Conservation (phyloP, 1,139 yeast genomes). For the Yamadazyma songkhlaensis region DNA sequence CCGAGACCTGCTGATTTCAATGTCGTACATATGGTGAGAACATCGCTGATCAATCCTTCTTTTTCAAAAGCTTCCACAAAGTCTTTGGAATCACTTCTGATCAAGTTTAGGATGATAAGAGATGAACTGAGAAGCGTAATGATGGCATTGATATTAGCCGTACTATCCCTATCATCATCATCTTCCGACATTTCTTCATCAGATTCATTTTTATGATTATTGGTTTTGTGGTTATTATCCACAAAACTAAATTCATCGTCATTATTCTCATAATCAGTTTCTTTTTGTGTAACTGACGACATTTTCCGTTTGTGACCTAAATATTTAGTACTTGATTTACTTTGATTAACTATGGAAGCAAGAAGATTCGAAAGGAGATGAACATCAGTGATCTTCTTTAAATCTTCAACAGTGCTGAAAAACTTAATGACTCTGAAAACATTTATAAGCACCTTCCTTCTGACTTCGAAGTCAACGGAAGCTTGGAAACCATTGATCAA, state of each 20-base stretch:
- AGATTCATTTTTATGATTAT: slow-evolving; percentile 2
- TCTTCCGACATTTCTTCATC: slow-evolving; percentile 9
- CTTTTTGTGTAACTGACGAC: slow-evolving; percentile 8
- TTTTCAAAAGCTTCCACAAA: slow-evolving; percentile 54
- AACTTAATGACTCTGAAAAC: slow-evolving; percentile 52
- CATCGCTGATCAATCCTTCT: slow-evolving; percentile 69
- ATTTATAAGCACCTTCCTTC: slow-evolving; percentile 58
- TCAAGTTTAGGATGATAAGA: slow-evolving; percentile 12
- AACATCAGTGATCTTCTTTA: slow-evolving; percentile 19
- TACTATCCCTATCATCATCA: slow-evolving; percentile 10
- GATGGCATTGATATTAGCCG: slow-evolving; percentile 12
- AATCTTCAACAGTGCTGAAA: slow-evolving; percentile 17
- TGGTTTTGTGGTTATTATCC: too few species aligned
- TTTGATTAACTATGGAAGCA: slow-evolving; percentile 71
- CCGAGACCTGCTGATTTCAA: slow-evolving; percentile 11
- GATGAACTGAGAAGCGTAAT: slow-evolving; percentile 12
- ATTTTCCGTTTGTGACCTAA: slow-evolving; percentile 4
- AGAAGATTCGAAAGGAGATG: slow-evolving; percentile 46
- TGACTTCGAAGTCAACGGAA: slow-evolving; percentile 65
- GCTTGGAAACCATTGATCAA: slow-evolving; percentile 71
- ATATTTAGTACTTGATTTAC: slow-evolving; percentile 29
- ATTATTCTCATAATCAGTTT: slow-evolving; percentile 8
- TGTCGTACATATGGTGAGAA: slow-evolving; percentile 21
- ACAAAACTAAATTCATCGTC: slow-evolving; percentile 9
- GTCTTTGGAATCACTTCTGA: slow-evolving; percentile 8